Conservation (phyloP, 2,329 filamentous ascomycete genomes). For the Fusarium odoratissimum region DNA sequence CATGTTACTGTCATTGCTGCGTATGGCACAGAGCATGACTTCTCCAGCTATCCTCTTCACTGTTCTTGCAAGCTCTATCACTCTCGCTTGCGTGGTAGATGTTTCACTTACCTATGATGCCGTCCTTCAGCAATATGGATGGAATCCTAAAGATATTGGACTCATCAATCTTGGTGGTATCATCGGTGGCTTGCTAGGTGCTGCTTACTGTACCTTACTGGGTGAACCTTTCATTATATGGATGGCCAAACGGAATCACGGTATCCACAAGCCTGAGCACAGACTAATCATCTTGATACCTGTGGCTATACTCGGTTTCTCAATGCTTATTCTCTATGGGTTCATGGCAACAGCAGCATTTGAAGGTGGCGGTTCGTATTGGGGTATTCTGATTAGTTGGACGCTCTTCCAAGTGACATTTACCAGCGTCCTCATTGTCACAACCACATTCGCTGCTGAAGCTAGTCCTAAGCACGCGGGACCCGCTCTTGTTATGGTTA, state of each 20-base stretch:
- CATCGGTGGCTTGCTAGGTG: fast-evolving
- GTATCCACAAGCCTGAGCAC: not conserved
- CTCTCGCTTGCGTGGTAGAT: fast-evolving
- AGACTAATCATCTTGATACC: not conserved
- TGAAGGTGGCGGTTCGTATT: not conserved
- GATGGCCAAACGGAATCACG: not conserved
- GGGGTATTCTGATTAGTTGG: not conserved
- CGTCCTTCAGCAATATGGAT: not conserved
- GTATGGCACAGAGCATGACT: not conserved
- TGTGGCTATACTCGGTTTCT: not conserved
- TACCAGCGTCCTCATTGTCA: not conserved
- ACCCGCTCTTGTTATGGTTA: not conserved
- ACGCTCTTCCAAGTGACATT: not conserved
- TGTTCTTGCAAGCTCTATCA: not conserved
- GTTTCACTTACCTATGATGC: not conserved
- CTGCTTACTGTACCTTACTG: not conserved
- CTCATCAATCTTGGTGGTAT: not conserved
- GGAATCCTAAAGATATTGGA: not conserved
- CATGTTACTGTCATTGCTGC: not conserved
- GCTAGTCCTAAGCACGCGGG: not conserved
- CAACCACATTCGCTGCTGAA: not conserved
- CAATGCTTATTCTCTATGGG: not conserved
- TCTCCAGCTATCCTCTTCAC: not conserved
- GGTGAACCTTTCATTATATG: not conserved
- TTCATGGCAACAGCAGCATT: not conserved